Percentiles rank a stretch among this genome's conserved stretches.
Conservation (phyloP, 306 rosid species). For the Pyrus bretschneideri region DNA sequence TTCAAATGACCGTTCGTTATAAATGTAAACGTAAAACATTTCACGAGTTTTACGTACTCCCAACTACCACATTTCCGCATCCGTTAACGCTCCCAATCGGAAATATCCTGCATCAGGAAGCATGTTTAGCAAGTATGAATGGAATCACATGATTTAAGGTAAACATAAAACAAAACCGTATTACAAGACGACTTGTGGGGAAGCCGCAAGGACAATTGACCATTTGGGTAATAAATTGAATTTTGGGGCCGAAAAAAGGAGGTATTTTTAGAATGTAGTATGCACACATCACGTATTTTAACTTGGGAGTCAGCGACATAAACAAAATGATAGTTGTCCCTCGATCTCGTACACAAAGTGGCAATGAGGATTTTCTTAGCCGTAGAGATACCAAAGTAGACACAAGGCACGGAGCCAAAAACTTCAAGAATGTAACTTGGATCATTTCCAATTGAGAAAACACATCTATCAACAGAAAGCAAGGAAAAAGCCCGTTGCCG, state of each 20-base stretch:
- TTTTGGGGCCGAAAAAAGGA: neutral
- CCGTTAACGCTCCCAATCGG: slow-evolving; percentile 21
- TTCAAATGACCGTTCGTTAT: slow-evolving; percentile 22
- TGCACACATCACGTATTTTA: too few relatives aligned
- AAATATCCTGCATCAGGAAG: slow-evolving; percentile 34
- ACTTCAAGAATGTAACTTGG: neutral
- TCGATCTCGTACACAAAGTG: neutral
- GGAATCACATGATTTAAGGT: neutral
- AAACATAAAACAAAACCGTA: neutral
- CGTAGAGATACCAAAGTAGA: neutral
- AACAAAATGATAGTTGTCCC: neutral
- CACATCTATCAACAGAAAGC: neutral
- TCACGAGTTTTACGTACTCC: slow-evolving; percentile 19
- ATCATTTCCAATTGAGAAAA: neutral
- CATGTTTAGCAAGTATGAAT: neutral
- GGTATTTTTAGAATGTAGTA: neutral
- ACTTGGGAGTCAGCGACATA: too few relatives aligned
- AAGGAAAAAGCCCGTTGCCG: neutral
- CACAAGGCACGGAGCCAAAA: neutral
- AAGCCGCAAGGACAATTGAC: neutral
- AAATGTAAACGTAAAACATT: slow-evolving; percentile 1
- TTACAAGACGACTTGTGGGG: neutral
- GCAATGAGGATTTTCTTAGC: neutral
- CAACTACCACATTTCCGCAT: neutral
- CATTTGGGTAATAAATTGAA: neutral